Evolutionary conservation across 306 rosid genomes (phyloP).

Genomic region (Calophaca sinica): DNA sequence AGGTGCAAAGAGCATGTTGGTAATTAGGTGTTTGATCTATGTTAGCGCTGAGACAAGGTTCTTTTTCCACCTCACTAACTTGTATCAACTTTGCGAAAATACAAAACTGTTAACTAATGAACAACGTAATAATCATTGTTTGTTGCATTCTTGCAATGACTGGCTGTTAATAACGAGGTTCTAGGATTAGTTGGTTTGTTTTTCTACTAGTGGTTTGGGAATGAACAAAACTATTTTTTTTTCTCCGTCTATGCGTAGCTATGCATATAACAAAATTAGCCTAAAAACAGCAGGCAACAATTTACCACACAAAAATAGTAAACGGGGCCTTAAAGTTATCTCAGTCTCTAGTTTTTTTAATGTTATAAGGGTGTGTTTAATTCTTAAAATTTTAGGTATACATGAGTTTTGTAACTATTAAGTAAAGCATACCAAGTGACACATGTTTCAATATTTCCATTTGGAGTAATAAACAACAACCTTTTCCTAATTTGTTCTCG

Average conservation of each 20-base stretch:
- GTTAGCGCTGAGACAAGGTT: background rate
- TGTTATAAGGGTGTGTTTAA: too few relatives aligned
- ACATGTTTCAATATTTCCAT: too few relatives aligned
- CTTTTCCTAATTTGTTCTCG: too few relatives aligned
- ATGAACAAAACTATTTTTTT: background rate
- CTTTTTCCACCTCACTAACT: too few relatives aligned
- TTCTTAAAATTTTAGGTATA: too few relatives aligned
- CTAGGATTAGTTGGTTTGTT: background rate
- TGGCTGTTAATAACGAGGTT: background rate
- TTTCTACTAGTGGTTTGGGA: background rate
- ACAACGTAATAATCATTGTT: too few relatives aligned
- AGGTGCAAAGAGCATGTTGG: conserved; percentile 14
- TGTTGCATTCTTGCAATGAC: background rate
- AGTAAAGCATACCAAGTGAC: too few relatives aligned
- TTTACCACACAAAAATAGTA: background rate
- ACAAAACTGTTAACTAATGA: too few relatives aligned
- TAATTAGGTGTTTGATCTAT: conserved; percentile 1
- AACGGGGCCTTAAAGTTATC: conserved; percentile 8
- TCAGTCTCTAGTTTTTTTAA: background rate
- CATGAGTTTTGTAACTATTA: too few relatives aligned
- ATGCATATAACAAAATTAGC: too few relatives aligned
- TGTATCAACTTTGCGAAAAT: too few relatives aligned
- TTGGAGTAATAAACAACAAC: too few relatives aligned
- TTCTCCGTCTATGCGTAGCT: background rate
- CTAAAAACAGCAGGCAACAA: background rate